Evolutionary conservation across 2,329 filamentous ascomycete genomes (phyloP).

Genomic region (Alternaria infectoria): DNA sequence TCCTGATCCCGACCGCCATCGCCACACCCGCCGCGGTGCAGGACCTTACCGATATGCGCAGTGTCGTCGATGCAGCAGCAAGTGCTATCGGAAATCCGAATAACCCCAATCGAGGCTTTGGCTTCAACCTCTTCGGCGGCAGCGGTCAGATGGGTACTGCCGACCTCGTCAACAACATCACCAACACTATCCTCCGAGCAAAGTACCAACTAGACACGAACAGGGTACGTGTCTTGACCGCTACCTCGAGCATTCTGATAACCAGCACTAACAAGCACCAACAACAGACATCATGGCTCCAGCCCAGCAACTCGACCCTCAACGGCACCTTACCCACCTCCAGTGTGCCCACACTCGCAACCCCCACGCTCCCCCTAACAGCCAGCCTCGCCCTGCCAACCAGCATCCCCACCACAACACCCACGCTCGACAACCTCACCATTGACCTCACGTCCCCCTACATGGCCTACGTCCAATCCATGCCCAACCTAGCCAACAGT

Average conservation of each 20-base stretch:
- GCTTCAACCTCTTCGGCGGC: slow-evolving; percentile 21
- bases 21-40: slow-evolving; percentile 37
- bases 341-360: neutral
- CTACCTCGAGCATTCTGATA: neutral
- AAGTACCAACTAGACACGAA: slow-evolving; percentile 43
- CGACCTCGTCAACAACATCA: slow-evolving; percentile 43
- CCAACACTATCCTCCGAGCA: slow-evolving; percentile 33
- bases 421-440: slow-evolving; percentile 20
- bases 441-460: slow-evolving; percentile 32
- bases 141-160: slow-evolving; percentile 36
- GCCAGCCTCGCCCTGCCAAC: slow-evolving; percentile 19
- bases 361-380: slow-evolving; percentile 24
- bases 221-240: slow-evolving; percentile 22
- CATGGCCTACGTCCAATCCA: slow-evolving; percentile 38
- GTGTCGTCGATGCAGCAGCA: slow-evolving; percentile 37
- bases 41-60: slow-evolving; percentile 36
- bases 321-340: slow-evolving; percentile 10
- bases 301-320: slow-evolving; percentile 5
- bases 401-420: slow-evolving; percentile 15
- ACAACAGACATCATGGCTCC: slow-evolving; percentile 27
- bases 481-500: slow-evolving; percentile 36
- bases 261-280: slow-evolving; percentile 1
- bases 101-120: slow-evolving; percentile 38
- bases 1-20: slow-evolving; percentile 31
- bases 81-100: slow-evolving; percentile 34